These are phyloP conservation scores for Cryptococcus wingfieldii DNA, from an alignment of 1,284 basidiomycete species.

Conservation along the genomic window DNA sequence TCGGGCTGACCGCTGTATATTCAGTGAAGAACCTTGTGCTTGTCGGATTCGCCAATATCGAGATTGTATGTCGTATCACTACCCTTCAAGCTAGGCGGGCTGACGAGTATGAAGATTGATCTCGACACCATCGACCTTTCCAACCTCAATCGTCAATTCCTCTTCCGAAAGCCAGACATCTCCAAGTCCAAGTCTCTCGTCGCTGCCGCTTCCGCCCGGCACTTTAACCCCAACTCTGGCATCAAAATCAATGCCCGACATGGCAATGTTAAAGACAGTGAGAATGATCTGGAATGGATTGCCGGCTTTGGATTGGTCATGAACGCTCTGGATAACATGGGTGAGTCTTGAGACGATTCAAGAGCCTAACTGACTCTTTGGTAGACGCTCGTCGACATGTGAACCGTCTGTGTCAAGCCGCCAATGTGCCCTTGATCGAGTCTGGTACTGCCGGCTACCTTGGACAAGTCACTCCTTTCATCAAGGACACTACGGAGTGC, in stretches of 20 bases:
- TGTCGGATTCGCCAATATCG: slow-evolving; percentile 87
- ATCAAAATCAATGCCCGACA: slow-evolving; percentile 85
- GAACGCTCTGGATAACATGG: slow-evolving; percentile 94
- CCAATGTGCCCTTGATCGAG: slow-evolving; percentile 84
- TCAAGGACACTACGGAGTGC: slow-evolving; percentile 72
- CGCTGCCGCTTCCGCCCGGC: slow-evolving; percentile 78
- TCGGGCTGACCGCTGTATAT: slow-evolving; percentile 4
- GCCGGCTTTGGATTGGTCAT: slow-evolving; percentile 84
- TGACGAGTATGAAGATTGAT: slow-evolving; percentile 62
- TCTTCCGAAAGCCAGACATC: slow-evolving; percentile 96
- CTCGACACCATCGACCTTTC: slow-evolving; percentile 98
- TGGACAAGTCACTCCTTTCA: slow-evolving; percentile 62
- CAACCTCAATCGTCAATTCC: slow-evolving; percentile 95
- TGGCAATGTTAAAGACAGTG: slow-evolving; percentile 90
- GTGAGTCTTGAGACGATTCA: slow-evolving; percentile 52
- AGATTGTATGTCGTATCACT: slow-evolving; percentile 50
- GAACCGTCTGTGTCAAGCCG: slow-evolving; percentile 95
- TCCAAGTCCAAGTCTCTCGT: slow-evolving; percentile 94
- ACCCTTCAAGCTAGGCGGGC: neutral
- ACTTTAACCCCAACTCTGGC: slow-evolving; percentile 73
- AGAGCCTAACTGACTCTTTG: neutral
- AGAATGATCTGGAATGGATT: slow-evolving; percentile 90
- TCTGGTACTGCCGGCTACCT: slow-evolving; percentile 95
- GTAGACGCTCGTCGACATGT: slow-evolving; percentile 83
- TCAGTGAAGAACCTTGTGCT: slow-evolving; percentile 93